Evolutionary conservation across 495 filamentous ascomycete genomes (phyloP).

Genomic region (Stereocaulon alpinum): DNA sequence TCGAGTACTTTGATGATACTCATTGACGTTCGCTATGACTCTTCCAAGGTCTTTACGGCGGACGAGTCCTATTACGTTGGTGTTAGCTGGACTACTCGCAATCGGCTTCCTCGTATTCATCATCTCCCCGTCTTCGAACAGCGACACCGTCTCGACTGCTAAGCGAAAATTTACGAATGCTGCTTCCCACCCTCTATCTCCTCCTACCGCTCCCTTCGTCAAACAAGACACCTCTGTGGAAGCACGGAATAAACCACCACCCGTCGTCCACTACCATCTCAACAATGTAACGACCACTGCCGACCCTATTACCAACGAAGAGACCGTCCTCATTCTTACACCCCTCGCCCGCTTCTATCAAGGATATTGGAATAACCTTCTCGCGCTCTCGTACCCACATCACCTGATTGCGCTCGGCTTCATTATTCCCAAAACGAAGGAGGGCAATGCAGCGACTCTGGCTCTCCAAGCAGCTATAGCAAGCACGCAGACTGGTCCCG

Average conservation of each 20-base stretch:
- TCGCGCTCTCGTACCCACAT: constrained; percentile 76
- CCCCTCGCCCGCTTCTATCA: constrained; percentile 89
- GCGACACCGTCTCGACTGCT: constrained; percentile 33
- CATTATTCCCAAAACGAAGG: constrained; percentile 83
- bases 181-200: constrained; percentile 65
- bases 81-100: constrained; percentile 49
- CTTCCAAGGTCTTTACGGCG: constrained; percentile 51
- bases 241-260: constrained; percentile 55
- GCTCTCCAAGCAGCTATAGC: constrained; percentile 75
- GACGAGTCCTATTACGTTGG: constrained; percentile 54
- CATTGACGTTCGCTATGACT: constrained; percentile 31
- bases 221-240: constrained; percentile 50
- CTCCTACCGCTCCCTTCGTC: constrained; percentile 72
- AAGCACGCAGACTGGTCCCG: constrained; percentile 68
- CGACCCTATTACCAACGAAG: constrained; percentile 62
- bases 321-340: constrained; percentile 84
- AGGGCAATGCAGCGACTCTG: constrained; percentile 72
- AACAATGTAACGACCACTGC: constrained; percentile 80
- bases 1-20: constrained; percentile 1
- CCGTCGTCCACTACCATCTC: constrained; percentile 89
- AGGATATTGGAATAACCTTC: constrained; percentile 91
- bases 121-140: constrained; percentile 39
- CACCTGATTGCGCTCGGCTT: constrained; percentile 92
- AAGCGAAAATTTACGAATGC: constrained; percentile 46
- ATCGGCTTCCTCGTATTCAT: constrained; percentile 59